Evolutionary conservation across 768 basidiomycete species (phyloP), one percentile per base, ranked within the genome.

Genomic region (Trametes meyenii): DNA sequence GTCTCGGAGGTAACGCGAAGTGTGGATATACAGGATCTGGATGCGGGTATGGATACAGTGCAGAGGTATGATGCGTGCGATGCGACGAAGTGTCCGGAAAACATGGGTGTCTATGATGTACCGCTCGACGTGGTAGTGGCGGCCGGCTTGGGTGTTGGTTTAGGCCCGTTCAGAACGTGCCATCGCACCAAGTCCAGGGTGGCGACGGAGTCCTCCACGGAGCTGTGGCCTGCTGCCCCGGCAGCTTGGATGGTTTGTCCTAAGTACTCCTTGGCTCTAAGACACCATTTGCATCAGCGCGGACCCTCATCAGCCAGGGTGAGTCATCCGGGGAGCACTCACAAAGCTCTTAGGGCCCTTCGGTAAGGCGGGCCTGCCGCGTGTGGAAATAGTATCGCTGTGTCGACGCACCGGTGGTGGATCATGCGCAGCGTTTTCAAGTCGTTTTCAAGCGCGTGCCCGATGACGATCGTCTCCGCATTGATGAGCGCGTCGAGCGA

Each of bases 381-480:
- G 72, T 98, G 97, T 10, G 93, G 94, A 69, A 96, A 96, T 14
- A 98, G 77, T 16, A 90, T 76, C 0, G 86, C 89, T 0, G 97
- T 98, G 69, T 99, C 97, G 33, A 99, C 82, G 62, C 94, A 88
- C 62, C 79, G 84, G 61, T 83, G 81, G 72, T 99, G 97, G 1
- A 98, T 76, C 67, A 98, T 86, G 16, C 97, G 83, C 64, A 99
- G 76, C 8, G 96, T 89, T 72, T 89, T 91, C 65, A 99, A 76
- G 71, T 99, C 97, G 72, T 98, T 98, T 64, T 98, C 96, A 19
- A 98, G 80, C 0, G 88, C 92, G 74, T 91, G 90, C 1, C 96
- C 96, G 56, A 98, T 87, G 38, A 98, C 77, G 65, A 98, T 88
- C 0, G 96, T 98, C 10, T 90, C 78, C 14, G 86, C 76, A 55